phyloP scores from a whole-genome alignment of 2,329 filamentous ascomycete genomes.

The Lachnellula cervina region DNA sequence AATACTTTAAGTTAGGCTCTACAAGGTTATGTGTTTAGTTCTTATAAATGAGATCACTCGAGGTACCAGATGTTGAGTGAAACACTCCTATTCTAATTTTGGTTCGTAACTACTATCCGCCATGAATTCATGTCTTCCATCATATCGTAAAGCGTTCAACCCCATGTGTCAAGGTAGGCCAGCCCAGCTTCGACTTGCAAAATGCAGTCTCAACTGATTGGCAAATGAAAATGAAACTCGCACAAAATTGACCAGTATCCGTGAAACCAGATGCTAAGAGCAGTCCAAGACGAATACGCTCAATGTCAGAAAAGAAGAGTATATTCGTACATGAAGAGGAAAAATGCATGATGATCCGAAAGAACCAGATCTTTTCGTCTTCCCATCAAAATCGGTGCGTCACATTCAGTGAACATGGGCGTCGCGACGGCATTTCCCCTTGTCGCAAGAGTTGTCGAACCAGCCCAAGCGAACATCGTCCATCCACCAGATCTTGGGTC shows the following conservation, averaged over 20 bases:
- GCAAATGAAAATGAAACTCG: not conserved
- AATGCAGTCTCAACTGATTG: not conserved
- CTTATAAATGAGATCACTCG: no score
- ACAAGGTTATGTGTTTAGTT: no score
- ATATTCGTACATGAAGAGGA: not conserved
- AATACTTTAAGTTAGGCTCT: no score
- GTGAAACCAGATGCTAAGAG: not conserved
- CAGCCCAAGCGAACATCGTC: slow-evolving; percentile 42
- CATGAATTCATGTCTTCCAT: not conserved
- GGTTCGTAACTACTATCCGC: not conserved
- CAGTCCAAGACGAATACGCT: not conserved
- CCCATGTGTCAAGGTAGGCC: not conserved
- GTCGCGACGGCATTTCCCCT: slow-evolving; percentile 34
- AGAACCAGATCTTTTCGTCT: not conserved
- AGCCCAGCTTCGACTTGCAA: not conserved
- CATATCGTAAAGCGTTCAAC: not conserved
- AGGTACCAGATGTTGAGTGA: not conserved
- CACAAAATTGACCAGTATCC: not conserved
- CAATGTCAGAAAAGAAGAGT: not conserved
- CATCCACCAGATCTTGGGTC: slow-evolving; percentile 41
- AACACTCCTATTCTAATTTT: not conserved
- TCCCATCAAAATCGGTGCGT: not conserved
- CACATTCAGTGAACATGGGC: slow-evolving; percentile 15
- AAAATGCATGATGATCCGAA: not conserved
- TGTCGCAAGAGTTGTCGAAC: slow-evolving; percentile 38